These are phyloP conservation scores for Aspergillus pseudonomiae DNA, from an alignment of 2,329 filamentous ascomycete species.

Conservation along the genomic window DNA sequence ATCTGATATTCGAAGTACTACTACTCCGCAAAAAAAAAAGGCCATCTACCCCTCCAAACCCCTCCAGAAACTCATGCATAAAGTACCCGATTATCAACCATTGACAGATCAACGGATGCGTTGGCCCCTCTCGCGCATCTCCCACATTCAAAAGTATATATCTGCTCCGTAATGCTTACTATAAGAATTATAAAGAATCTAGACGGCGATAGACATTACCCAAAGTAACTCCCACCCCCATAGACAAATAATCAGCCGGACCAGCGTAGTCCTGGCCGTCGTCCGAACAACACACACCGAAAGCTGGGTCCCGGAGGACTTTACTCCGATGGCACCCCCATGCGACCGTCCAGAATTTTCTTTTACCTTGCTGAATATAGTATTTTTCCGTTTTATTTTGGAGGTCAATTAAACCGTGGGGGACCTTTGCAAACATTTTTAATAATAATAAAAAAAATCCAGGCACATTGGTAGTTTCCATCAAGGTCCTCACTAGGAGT, in stretches of 20 bases:
- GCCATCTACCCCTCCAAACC: background rate
- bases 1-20: background rate
- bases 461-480: background rate
- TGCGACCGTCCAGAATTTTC: constrained; percentile 6
- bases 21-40: background rate
- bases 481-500: background rate
- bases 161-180: background rate
- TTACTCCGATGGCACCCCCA: constrained; percentile 23
- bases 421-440: background rate
- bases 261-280: constrained; percentile 1
- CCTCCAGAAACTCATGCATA: background rate
- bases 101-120: constrained; percentile 1
- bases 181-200: background rate
- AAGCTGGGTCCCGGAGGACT: constrained; percentile 26
- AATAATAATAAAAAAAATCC: background rate
- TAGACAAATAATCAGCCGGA: background rate
- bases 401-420: background rate
- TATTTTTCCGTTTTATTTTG: background rate
- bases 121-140: background rate
- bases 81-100: background rate
- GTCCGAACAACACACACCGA: constrained; percentile 1
- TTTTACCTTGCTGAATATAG: background rate
- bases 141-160: background rate
- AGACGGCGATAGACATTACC: background rate
- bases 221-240: background rate